Conservation (phyloP, 768 basidiomycete species). For the Grammothele lineata region DNA sequence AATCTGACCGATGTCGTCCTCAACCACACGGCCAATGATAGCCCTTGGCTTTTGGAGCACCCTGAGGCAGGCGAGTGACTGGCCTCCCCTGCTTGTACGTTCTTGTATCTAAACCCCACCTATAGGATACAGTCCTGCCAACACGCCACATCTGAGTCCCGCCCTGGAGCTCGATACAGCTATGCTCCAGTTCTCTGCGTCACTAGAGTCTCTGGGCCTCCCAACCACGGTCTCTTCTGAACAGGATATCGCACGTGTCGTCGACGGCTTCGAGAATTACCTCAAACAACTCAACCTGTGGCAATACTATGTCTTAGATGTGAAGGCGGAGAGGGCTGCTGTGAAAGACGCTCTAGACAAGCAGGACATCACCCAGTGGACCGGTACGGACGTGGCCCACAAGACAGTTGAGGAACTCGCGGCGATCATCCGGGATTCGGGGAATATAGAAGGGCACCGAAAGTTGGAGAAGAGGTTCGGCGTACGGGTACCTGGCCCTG, state of each 20-base stretch:
- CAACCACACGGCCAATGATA: slow-evolving; percentile 96
- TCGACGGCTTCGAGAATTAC: slow-evolving; percentile 55
- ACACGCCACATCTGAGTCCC: slow-evolving; percentile 89
- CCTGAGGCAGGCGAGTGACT: slow-evolving; percentile 81
- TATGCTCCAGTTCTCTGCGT: slow-evolving; percentile 73
- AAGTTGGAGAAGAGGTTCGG: slow-evolving; percentile 64
- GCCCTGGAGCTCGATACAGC: slow-evolving; percentile 90
- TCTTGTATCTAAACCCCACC: no score
- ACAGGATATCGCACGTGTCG: slow-evolving; percentile 64
- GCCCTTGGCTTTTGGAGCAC: slow-evolving; percentile 85
- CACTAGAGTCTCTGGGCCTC: slow-evolving; percentile 60
- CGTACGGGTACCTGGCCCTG: slow-evolving; percentile 53
- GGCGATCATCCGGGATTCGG: slow-evolving; percentile 48
- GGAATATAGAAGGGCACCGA: slow-evolving; percentile 55
- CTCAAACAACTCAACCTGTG: slow-evolving; percentile 72
- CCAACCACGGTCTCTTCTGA: slow-evolving; percentile 65
- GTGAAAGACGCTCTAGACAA: slow-evolving; percentile 52
- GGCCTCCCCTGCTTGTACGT: not conserved
- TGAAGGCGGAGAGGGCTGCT: slow-evolving; percentile 53
- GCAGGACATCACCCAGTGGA: slow-evolving; percentile 51
- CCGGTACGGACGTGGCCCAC: slow-evolving; percentile 51
- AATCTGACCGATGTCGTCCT: slow-evolving; percentile 94
- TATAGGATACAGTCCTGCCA: slow-evolving; percentile 90
- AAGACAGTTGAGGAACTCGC: slow-evolving; percentile 67
- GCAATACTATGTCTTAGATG: slow-evolving; percentile 93